phyloP scores from a whole-genome alignment of 2,329 filamentous ascomycete genomes.

The Akanthomyces lecanii region DNA sequence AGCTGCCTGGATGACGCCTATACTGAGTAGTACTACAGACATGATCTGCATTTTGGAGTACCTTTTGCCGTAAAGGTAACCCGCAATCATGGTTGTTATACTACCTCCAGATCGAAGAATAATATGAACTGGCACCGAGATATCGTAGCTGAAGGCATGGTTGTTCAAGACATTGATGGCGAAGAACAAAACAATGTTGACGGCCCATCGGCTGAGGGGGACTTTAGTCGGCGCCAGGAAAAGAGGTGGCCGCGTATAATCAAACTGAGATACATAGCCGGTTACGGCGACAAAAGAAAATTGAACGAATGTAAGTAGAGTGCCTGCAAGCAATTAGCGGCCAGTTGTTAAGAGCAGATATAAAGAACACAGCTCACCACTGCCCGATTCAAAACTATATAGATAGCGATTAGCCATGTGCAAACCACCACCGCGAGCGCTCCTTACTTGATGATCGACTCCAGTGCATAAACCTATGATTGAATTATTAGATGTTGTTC shows the following conservation, averaged over 20 bases:
- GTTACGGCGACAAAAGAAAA: slow-evolving; percentile 78
- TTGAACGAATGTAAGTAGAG: slow-evolving; percentile 83
- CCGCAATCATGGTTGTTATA: slow-evolving; percentile 92
- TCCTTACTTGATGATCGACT: slow-evolving; percentile 87
- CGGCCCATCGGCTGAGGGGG: slow-evolving; percentile 76
- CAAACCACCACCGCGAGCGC: slow-evolving; percentile 12
- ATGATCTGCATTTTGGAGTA: slow-evolving; percentile 77
- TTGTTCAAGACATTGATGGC: slow-evolving; percentile 95
- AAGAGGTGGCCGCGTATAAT: slow-evolving; percentile 60
- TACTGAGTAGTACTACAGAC: slow-evolving; percentile 76
- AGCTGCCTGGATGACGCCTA: slow-evolving; percentile 82
- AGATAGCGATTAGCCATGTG: slow-evolving; percentile 8
- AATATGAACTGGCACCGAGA: slow-evolving; percentile 94
- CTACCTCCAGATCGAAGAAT: slow-evolving; percentile 93
- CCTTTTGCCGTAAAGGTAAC: slow-evolving; percentile 77
- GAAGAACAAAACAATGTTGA: slow-evolving; percentile 89
- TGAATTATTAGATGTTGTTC: neutral
- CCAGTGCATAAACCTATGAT: slow-evolving; percentile 83
- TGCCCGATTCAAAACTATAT: slow-evolving; percentile 72
- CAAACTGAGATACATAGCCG: slow-evolving; percentile 72
- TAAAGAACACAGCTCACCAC: slow-evolving; percentile 52
- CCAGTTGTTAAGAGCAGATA: neutral
- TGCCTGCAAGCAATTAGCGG: slow-evolving; percentile 48
- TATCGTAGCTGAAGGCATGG: slow-evolving; percentile 94
- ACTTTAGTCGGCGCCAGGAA: slow-evolving; percentile 75